Percentiles rank a stretch among this genome's conserved stretches.
These are phyloP conservation scores for Phytophthora citricola DNA, from an alignment of 352 stramenopile species.

Conservation along the genomic window DNA sequence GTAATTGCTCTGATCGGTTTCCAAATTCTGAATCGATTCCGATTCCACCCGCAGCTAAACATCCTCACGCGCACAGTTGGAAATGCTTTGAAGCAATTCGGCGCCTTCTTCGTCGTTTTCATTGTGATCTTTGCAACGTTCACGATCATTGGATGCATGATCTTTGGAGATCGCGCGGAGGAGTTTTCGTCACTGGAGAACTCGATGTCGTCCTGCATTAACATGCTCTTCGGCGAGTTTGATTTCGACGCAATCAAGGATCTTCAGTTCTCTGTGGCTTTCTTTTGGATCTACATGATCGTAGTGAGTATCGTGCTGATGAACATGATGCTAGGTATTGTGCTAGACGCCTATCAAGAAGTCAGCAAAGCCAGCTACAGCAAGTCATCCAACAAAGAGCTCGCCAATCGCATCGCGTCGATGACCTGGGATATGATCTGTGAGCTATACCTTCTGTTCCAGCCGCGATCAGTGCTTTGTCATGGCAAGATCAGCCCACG, in stretches of 20 bases:
- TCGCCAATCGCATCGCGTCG: constrained; percentile 25
- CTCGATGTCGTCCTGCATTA: background rate
- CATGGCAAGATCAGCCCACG: constrained; percentile 25
- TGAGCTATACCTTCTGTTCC: constrained; percentile 4
- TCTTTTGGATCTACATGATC: background rate
- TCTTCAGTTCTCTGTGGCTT: background rate
- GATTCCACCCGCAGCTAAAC: background rate
- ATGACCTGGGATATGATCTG: constrained; percentile 34
- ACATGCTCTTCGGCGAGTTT: background rate
- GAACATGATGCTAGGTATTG: background rate
- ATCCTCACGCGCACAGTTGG: background rate
- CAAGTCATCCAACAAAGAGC: constrained; percentile 22
- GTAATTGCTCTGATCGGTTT: background rate
- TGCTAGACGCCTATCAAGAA: constrained; percentile 12
- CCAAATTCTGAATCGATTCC: background rate
- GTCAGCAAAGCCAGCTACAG: constrained; percentile 48
- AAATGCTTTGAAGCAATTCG: background rate
- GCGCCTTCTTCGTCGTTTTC: background rate
- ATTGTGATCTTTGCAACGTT: background rate
- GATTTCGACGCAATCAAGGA: background rate
- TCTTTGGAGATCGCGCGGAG: background rate
- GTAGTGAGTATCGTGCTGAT: background rate
- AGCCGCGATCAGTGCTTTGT: constrained; percentile 11
- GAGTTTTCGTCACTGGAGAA: background rate
- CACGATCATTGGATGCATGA: background rate